Evolutionary conservation across 2,329 filamentous ascomycete species (phyloP).

Genomic region (Dactylellina haptotyla): DNA sequence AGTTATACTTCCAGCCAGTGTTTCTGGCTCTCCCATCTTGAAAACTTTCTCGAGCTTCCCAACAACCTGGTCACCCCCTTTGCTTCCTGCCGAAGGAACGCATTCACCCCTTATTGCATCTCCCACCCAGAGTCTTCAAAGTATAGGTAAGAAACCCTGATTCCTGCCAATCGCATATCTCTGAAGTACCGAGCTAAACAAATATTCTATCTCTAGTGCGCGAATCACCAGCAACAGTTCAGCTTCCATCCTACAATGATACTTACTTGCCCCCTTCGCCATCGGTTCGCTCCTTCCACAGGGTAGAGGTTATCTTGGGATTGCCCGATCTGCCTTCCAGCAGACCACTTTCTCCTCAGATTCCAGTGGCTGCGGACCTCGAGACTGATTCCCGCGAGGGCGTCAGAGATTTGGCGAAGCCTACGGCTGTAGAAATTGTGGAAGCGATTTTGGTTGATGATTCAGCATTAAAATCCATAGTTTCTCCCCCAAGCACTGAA

Average conservation of each 20-base stretch:
- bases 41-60: not conserved
- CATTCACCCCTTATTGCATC: conserved; percentile 26
- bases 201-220: no score
- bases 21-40: not conserved
- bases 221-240: no score
- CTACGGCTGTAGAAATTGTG: no score
- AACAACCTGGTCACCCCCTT: not conserved
- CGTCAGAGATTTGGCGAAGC: no score
- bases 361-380: not conserved
- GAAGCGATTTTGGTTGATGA: no score
- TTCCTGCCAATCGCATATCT: no score
- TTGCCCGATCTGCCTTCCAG: not conserved
- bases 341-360: not conserved
- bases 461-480: no score
- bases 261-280: not conserved
- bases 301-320: not conserved
- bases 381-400: no score
- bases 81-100: not conserved
- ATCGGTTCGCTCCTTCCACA: not conserved
- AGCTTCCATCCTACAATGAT: not conserved
- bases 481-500: no score
- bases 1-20: conserved; percentile 16
- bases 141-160: no score
- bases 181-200: no score
- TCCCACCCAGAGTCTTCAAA: no score